Evolutionary conservation across 1,284 basidiomycete genomes (phyloP).

Genomic region (Cryptococcus hybrid): DNA sequence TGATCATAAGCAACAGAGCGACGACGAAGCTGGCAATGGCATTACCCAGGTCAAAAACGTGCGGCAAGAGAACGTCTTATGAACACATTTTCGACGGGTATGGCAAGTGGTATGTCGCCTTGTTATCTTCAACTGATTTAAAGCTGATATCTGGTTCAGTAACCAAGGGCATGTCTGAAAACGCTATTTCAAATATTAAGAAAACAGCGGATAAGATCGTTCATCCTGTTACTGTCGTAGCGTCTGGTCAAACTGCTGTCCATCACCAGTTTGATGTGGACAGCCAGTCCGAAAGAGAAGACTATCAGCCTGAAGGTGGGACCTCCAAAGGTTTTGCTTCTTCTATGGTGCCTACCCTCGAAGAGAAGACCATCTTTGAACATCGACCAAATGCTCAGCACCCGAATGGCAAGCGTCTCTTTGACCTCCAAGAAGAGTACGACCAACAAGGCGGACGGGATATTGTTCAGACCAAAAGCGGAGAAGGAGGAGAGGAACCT

Average conservation of each 20-base stretch:
- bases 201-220: conserved; percentile 54
- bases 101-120: conserved; percentile 31
- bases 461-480: background rate
- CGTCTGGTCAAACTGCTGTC: conserved; percentile 13
- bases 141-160: conserved; percentile 17
- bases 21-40: conserved; percentile 32
- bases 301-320: conserved; percentile 58
- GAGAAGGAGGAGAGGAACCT: conserved; percentile 3
- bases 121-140: background rate
- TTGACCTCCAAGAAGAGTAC: too few species aligned
- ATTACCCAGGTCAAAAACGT: conserved; percentile 46
- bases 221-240: conserved; percentile 44
- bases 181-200: conserved; percentile 49
- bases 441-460: conserved; percentile 22
- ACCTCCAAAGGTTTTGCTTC: conserved; percentile 62
- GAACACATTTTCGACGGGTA: conserved; percentile 32
- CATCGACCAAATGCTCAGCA: conserved; percentile 41
- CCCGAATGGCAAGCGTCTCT: conserved; percentile 49
- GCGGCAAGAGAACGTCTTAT: conserved; percentile 33
- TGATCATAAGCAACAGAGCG: conserved; percentile 64
- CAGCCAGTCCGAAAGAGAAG: conserved; percentile 58
- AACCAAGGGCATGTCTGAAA: conserved; percentile 46
- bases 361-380: conserved; percentile 64
- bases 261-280: conserved; percentile 52
- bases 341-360: conserved; percentile 66